Conservation (phyloP, 2,329 filamentous ascomycete species). For the Apiospora arundinis region DNA sequence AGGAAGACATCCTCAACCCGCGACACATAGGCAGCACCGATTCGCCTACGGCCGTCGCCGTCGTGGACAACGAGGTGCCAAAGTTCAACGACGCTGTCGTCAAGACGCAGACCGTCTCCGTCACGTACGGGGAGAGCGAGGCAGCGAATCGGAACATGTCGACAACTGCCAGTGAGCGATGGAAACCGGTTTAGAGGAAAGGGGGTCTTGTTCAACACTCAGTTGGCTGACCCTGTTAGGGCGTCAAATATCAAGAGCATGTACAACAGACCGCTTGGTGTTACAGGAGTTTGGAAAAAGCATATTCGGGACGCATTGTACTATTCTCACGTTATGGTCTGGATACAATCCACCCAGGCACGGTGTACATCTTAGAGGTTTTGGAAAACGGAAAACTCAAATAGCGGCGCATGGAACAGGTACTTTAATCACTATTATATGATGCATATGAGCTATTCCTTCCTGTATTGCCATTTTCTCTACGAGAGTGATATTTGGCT, state of each 20-base stretch:
- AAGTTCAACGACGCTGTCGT: not conserved
- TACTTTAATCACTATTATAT: too few species aligned
- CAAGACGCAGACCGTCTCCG: not conserved
- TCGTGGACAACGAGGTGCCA: not conserved
- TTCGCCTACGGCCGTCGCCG: not conserved
- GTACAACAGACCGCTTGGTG: not conserved
- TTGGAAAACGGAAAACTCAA: not conserved
- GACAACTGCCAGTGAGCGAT: not conserved
- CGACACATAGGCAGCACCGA: not conserved
- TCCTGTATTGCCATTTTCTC: too few species aligned
- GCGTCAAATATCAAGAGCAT: not conserved
- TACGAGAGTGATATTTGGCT: too few species aligned
- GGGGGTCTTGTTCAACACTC: rapidly evolving
- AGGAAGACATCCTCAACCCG: not conserved
- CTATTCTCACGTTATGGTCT: not conserved
- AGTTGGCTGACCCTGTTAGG: not conserved
- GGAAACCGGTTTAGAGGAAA: not conserved
- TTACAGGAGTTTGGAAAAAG: not conserved
- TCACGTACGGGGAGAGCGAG: not conserved
- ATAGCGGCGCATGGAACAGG: too few species aligned
- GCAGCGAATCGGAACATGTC: too few species aligned
- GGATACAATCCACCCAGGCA: not conserved
- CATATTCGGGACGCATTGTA: not conserved
- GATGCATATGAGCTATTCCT: too few species aligned
- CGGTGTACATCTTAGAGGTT: not conserved